Evolutionary conservation across 1,139 yeast species (phyloP).

Genomic region (Candida tetrigidarum): DNA sequence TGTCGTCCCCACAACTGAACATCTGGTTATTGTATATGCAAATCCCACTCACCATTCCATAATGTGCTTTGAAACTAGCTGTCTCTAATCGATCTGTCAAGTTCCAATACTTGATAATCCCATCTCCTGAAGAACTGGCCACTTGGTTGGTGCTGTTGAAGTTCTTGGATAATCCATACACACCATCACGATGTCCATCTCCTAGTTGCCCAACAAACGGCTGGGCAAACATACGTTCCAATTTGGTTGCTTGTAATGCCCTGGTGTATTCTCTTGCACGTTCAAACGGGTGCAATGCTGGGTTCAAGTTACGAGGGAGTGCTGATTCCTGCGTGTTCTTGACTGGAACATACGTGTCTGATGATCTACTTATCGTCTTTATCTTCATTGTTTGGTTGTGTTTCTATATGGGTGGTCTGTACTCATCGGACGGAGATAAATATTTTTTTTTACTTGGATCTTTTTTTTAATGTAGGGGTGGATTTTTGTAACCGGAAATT

Average conservation of each 20-base stretch:
- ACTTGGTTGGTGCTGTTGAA: constrained; percentile 68
- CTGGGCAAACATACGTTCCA: constrained; percentile 97
- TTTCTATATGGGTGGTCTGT: too few species aligned
- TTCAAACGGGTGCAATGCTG: constrained; percentile 96
- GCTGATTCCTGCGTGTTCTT: constrained; percentile 88
- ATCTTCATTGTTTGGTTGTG: constrained; percentile 77
- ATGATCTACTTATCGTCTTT: constrained; percentile 87
- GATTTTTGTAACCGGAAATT: too few species aligned
- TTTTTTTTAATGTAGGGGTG: too few species aligned
- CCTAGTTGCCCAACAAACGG: constrained; percentile 97
- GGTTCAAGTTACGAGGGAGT: constrained; percentile 87
- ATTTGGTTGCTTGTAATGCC: constrained; percentile 92
- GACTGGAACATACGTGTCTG: constrained; percentile 92
- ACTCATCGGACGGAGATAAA: too few species aligned
- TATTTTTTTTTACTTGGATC: too few species aligned
- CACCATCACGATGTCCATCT: constrained; percentile 93
- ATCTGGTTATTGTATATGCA: constrained; percentile 67
- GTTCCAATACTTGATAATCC: constrained; percentile 94
- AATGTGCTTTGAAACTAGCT: constrained; percentile 84
- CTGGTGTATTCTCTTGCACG: constrained; percentile 95
- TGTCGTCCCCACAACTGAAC: constrained; percentile 90
- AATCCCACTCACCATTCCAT: constrained; percentile 87
- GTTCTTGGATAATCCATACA: constrained; percentile 87
- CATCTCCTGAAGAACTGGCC: constrained; percentile 96
- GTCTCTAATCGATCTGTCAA: constrained; percentile 72